Evolutionary conservation across 2,329 filamentous ascomycete genomes (phyloP), one percentile per base, ranked within the genome.

Genomic region (Phyllosticta capitalensis): DNA sequence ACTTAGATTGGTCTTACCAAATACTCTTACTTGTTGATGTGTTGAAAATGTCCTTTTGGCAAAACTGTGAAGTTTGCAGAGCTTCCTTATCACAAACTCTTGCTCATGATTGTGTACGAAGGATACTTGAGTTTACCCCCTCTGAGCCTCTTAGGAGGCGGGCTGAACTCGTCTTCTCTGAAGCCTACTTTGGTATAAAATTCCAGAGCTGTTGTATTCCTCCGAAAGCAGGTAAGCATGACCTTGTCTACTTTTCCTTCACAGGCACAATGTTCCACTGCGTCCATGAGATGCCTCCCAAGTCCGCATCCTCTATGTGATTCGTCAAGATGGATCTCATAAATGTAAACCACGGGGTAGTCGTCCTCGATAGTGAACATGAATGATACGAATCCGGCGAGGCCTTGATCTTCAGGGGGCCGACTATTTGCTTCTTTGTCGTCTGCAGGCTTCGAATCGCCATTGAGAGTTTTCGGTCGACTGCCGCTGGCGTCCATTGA

Each of bases 171-270:
- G 66, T 85, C 82, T 61, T 77, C 73, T 10, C 52, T 65, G 64
- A 79, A 85, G 3, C 86, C 87, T 12, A 83, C 69, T 62, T 76
- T 80, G 53, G 76, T 70, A 71, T 91, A 91, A 65, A 90, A 87
- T 2, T 64, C 67, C 49, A 81, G 72, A 0, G 81, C 88, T 2
- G 72, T 71, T 30, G 71, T 64, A 67, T 91, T 91, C 62, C 78
- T 77, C 56, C 79, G 71, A 67, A 89, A 90, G 67, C 87, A 88
- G 1, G 87, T 90, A 66, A 91, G 74, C 88, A 91, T 91, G 52
- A 84, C 77, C 71, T 90, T 90, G 21, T 76, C 71, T 52, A 87
- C 76, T 0, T 76, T 75, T 21, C 86, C 79, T 58, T 78, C 78
- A 21, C 71, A 63, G 7, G 82, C 87, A 4, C 85, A 75, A 4